phyloP scores from a whole-genome alignment of 2,329 filamentous ascomycete species.

The Grosmannia clavigera region DNA sequence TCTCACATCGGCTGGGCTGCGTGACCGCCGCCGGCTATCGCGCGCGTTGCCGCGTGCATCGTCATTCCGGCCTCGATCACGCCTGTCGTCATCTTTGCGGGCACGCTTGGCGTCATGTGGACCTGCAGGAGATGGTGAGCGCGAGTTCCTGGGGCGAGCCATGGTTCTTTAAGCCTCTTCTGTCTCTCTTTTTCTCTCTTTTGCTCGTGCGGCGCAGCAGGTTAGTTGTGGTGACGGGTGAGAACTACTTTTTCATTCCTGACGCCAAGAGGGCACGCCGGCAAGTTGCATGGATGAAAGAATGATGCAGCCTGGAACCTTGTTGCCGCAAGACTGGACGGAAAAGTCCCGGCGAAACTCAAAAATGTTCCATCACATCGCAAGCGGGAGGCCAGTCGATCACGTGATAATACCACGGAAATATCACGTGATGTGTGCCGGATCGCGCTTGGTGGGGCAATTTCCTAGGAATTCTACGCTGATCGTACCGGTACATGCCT shows the following conservation, averaged over 20 bases:
- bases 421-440: not conserved
- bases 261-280: not conserved
- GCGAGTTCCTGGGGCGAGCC: conserved; percentile 54
- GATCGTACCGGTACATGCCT: not conserved
- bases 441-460: not conserved
- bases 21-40: conserved; percentile 44
- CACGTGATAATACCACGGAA: not conserved
- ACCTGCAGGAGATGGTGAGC: conserved; percentile 91
- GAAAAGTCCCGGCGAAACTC: not conserved
- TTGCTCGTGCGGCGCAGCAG: not conserved
- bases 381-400: not conserved
- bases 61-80: conserved; percentile 34
- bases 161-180: conserved; percentile 22
- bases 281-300: not conserved
- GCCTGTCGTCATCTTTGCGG: conserved; percentile 49
- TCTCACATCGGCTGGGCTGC: conserved; percentile 50
- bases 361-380: not conserved
- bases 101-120: conserved; percentile 60
- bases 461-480: not conserved
- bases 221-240: not conserved
- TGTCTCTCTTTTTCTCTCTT: not conserved
- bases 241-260: conserved; percentile 4
- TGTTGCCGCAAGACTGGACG: not conserved
- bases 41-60: conserved; percentile 36
- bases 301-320: not conserved